Conservation (phyloP, 2,329 filamentous ascomycete species). For the Calonectria multiphialidica region DNA sequence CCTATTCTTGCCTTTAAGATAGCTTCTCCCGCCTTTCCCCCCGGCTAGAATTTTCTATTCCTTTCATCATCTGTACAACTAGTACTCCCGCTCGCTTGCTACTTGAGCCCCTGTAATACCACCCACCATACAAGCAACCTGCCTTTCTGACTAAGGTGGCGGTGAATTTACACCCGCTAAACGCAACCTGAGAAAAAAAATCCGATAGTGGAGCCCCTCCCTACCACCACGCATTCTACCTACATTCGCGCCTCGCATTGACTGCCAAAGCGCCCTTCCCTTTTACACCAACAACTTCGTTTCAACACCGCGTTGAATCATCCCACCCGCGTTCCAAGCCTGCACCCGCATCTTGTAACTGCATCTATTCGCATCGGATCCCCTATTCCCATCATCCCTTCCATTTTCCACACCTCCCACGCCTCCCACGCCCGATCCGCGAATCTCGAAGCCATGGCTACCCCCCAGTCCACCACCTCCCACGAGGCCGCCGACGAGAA, state of each 20-base stretch:
- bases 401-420: constrained; percentile 6
- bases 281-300: constrained; percentile 20
- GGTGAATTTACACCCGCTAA: constrained; percentile 16
- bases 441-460: constrained; percentile 61
- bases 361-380: constrained; percentile 9
- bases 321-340: constrained; percentile 25
- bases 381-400: constrained; percentile 20
- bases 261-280: constrained; percentile 16
- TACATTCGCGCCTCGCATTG: constrained; percentile 24
- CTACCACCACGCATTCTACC: neutral
- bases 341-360: constrained; percentile 10
- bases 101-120: constrained; percentile 2
- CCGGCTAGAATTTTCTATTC: neutral
- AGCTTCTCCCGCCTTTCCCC: neutral
- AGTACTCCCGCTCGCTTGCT: neutral
- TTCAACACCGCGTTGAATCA: constrained; percentile 23
- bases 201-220: constrained; percentile 32
- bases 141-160: constrained; percentile 8
- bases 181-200: constrained; percentile 19
- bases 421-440: neutral
- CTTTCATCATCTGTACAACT: neutral
- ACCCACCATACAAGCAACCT: neutral
- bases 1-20: constrained; percentile 3
- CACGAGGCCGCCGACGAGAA: constrained; percentile 60
- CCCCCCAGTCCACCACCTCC: constrained; percentile 64